These are phyloP conservation scores for Paracoccidioides lutzii DNA, from an alignment of 2,329 filamentous ascomycete species.

Conservation along the genomic window DNA sequence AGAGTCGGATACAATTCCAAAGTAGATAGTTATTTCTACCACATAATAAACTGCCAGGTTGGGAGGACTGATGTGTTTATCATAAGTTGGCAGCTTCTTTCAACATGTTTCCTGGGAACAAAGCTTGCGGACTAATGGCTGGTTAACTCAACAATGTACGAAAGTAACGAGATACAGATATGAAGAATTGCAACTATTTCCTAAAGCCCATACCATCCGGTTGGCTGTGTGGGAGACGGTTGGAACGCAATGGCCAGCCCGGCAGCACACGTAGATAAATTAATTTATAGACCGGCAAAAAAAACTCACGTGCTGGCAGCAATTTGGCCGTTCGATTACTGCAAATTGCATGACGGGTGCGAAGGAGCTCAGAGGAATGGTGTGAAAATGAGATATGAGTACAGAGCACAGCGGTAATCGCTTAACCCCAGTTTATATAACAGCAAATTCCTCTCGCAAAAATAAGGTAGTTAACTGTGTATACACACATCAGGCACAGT, in stretches of 20 bases:
- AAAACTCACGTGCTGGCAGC: not conserved
- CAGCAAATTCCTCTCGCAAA: not conserved
- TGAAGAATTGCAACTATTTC: not conserved
- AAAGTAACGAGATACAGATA: not conserved
- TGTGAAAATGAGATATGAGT: not conserved
- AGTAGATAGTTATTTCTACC: not conserved
- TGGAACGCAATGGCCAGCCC: not conserved
- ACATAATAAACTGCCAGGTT: not conserved
- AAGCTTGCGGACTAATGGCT: no score
- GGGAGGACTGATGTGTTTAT: not conserved
- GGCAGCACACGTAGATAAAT: not conserved
- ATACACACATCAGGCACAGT: not conserved
- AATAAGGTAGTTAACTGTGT: not conserved
- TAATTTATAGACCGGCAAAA: not conserved
- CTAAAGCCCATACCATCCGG: not conserved
- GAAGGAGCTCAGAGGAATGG: not conserved
- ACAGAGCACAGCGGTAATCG: not conserved
- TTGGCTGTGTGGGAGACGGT: not conserved
- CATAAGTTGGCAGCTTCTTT: not conserved
- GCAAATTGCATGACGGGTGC: not conserved
- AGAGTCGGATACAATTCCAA: not conserved
- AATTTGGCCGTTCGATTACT: not conserved
- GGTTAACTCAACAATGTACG: not conserved
- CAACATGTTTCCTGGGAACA: not conserved
- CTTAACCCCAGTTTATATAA: not conserved